phyloP scores from a whole-genome alignment of 352 stramenopile species.

The Globisporangium barbulae region DNA sequence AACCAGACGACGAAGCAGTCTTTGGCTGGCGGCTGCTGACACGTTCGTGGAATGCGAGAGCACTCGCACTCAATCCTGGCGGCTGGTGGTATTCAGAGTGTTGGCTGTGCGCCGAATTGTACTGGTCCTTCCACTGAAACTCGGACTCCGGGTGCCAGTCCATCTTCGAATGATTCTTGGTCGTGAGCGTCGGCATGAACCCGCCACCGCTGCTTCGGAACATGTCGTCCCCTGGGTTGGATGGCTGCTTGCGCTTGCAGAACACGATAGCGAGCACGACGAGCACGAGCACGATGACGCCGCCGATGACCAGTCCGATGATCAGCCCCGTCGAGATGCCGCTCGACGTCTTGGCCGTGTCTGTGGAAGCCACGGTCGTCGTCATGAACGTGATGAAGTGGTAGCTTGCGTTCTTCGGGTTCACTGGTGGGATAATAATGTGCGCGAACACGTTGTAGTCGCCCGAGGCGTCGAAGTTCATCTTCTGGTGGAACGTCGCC shows the following conservation, averaged over 20 bases:
- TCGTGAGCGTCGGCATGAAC: constrained; percentile 46
- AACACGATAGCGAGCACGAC: constrained; percentile 60
- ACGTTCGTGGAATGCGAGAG: constrained; percentile 60
- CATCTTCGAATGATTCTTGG: constrained; percentile 51
- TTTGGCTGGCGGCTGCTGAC: constrained; percentile 43
- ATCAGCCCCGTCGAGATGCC: constrained; percentile 40
- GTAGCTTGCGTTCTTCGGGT: constrained; percentile 59
- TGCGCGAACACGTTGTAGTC: constrained; percentile 80
- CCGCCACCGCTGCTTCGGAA: constrained; percentile 47
- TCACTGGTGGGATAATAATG: constrained; percentile 57
- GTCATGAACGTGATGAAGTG: constrained; percentile 81
- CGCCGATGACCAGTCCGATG: constrained; percentile 45
- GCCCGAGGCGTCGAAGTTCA: constrained; percentile 39
- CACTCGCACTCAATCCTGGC: constrained; percentile 53
- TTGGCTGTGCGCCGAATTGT: constrained; percentile 21
- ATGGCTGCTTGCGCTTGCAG: constrained; percentile 38
- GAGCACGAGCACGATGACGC: constrained; percentile 34
- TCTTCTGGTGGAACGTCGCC: constrained; percentile 55
- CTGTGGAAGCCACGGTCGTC: constrained; percentile 26
- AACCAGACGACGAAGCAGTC: constrained; percentile 62
- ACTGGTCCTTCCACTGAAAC: constrained; percentile 50
- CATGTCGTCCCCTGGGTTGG: constrained; percentile 38
- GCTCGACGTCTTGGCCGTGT: constrained; percentile 11
- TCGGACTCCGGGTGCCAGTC: constrained; percentile 61
- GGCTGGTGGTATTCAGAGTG: constrained; percentile 41